A percentile compares a stretch with the other conserved stretches of the same genome.
phyloP scores from a whole-genome alignment of 257 asterid genomes.

The Anisodus acutangulus region DNA sequence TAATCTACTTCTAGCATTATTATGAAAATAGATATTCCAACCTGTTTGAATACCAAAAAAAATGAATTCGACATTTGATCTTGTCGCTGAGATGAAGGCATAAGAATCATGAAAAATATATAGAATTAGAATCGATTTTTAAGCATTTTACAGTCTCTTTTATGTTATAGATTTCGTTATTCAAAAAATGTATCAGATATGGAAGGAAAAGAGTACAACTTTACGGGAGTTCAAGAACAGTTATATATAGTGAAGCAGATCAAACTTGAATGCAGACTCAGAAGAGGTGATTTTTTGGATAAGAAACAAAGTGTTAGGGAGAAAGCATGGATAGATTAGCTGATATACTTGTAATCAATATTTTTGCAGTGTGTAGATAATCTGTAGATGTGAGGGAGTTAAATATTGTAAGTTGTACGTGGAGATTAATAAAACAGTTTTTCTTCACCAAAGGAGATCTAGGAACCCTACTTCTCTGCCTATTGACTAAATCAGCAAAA shows the following conservation, averaged over 20 bases:
- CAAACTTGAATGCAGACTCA: no score
- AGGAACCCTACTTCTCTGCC: constrained; percentile 31
- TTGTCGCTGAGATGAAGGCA: not conserved
- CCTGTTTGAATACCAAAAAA: not conserved
- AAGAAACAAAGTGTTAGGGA: no score
- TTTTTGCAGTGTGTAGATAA: no score
- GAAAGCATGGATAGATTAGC: no score
- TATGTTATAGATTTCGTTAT: not conserved
- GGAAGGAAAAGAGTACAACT: no score
- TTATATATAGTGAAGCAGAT: no score
- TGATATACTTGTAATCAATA: no score
- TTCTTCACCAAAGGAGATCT: not conserved
- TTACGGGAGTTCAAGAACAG: no score
- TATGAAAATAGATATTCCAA: not conserved
- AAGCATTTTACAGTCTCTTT: not conserved
- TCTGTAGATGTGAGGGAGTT: no score
- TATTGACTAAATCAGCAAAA: constrained; percentile 1
- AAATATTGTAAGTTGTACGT: no score
- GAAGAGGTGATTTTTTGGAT: no score
- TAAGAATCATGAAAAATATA: not conserved
- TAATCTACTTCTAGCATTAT: not conserved
- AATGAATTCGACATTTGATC: not conserved
- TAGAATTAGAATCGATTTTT: not conserved
- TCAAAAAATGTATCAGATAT: not conserved
- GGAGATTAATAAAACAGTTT: no score